A percentile compares a stretch with the other conserved stretches of the same genome.
These are phyloP conservation scores for Phaffia tasmanica DNA, from an alignment of 768 basidiomycete species.

Conservation along the genomic window DNA sequence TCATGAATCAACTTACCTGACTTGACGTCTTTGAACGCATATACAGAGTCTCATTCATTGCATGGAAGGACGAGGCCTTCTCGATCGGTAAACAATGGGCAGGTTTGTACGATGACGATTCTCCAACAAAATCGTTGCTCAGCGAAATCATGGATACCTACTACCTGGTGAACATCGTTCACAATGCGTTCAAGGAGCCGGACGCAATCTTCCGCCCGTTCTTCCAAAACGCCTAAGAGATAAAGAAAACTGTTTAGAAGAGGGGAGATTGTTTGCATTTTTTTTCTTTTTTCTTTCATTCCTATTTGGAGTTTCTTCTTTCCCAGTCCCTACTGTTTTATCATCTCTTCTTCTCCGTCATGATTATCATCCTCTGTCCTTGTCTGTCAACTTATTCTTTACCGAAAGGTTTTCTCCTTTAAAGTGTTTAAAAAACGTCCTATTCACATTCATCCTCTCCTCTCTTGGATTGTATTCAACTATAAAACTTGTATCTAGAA, in stretches of 20 bases:
- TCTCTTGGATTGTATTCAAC: no score
- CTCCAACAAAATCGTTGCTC: conserved; percentile 64
- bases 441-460: no score
- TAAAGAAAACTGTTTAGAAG: not conserved
- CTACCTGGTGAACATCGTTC: conserved; percentile 87
- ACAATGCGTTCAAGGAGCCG: conserved; percentile 82
- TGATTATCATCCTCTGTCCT: no score
- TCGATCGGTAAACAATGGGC: conserved; percentile 90
- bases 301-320: not conserved
- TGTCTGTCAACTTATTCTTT: no score
- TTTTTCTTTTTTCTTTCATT: conserved; percentile 2
- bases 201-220: conserved; percentile 81
- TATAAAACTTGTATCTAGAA: no score
- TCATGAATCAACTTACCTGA: not conserved
- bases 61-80: conserved; percentile 72
- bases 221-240: conserved; percentile 28
- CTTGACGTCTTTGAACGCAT: not conserved
- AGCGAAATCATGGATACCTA: conserved; percentile 64
- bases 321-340: no score
- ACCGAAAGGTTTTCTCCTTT: no score
- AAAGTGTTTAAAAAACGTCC: no score
- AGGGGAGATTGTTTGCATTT: not conserved
- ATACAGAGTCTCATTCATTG: conserved; percentile 20
- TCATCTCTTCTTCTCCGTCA: no score
- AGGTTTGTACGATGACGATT: conserved; percentile 64